Base-by-base conservation (phyloP, 2,329 filamentous ascomycete species). In the Cladosporium velox region DNA sequence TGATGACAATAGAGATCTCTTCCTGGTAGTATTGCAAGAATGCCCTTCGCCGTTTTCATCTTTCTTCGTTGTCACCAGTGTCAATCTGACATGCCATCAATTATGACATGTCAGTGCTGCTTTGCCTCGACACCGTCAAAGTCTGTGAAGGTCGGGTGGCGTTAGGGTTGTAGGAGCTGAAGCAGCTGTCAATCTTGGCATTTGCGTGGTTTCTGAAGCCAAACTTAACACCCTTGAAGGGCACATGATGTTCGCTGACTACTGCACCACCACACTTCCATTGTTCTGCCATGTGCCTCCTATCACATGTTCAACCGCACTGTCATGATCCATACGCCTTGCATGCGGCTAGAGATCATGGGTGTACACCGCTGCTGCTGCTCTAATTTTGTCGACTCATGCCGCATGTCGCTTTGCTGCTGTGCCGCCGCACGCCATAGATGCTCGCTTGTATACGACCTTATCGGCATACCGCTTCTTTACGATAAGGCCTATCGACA, bases 111-210 rank as follows among this genome's bases (percentile, higher is more conserved):
- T 41, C 32, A n/a, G 34, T 28, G 34, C 55, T 24, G n/a, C 14
- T 35, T 58, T 41, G 55, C 55, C 34, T 58, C 34, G 55, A 24
- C 55, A 58, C 55, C 55, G 55, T 24, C 55, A n/a, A 58, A 58
- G 55, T 38, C 55, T 58, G 32, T 58, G 5, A 58, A 55, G 28
- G 52, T 55, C 30, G 28, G 52, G 30, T 34, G 28, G 52, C 52
- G 52, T 55, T 55, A 55, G 52, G 52, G 52, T 24, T 55, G 52
- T 21, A 47, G 41, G 41, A 47, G 41, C 41, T 47, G 41, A 24
- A 55, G 52, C 28, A 55, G 28, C 28, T 55, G 52, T 55, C 30
- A 47, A 34, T 55, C 52, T 55, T 55, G 52, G 52, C 52, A 30
- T 55, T 21, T 34, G 52, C 51, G 51, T 28, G 51, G 54, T 58